A percentile compares a stretch with the other conserved stretches of the same genome.
Evolutionary conservation across 2,329 filamentous ascomycete genomes (phyloP).

Genomic region (Apiospora phragmitis): DNA sequence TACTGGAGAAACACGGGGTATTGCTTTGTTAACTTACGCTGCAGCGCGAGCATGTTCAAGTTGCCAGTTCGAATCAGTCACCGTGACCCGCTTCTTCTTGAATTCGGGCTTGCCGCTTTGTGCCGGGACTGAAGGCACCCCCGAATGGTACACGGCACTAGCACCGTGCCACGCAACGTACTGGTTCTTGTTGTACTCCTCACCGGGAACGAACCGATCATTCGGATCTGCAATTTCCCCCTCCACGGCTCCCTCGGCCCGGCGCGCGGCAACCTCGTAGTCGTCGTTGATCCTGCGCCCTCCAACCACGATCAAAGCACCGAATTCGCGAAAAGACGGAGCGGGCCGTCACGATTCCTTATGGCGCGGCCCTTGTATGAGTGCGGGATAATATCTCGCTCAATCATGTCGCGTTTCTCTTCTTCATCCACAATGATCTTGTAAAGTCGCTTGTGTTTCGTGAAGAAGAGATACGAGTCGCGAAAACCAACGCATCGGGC

Average conservation of each 20-base stretch:
- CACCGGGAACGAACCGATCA: slow-evolving; percentile 73
- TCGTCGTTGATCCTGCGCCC: slow-evolving; percentile 86
- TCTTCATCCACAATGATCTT: slow-evolving; percentile 98
- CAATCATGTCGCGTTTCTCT: slow-evolving; percentile 96
- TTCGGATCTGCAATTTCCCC: slow-evolving; percentile 90
- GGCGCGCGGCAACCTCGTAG: slow-evolving; percentile 77
- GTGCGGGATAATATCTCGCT: slow-evolving; percentile 92
- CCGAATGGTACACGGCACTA: slow-evolving; percentile 91
- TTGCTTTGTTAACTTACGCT: slow-evolving; percentile 60
- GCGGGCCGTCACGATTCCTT: slow-evolving; percentile 88
- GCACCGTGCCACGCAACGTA: slow-evolving; percentile 99
- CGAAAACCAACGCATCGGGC: slow-evolving; percentile 95
- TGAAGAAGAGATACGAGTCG: slow-evolving; percentile 98
- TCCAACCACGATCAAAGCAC: slow-evolving; percentile 89
- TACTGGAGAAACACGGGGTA: neutral
- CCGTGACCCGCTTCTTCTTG: slow-evolving; percentile 82
- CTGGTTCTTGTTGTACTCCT: slow-evolving; percentile 97
- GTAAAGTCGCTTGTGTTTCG: slow-evolving; percentile 92
- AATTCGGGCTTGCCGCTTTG: slow-evolving; percentile 74
- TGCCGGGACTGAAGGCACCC: slow-evolving; percentile 72
- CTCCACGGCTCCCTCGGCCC: slow-evolving; percentile 76
- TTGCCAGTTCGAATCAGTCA: slow-evolving; percentile 96
- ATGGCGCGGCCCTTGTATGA: slow-evolving; percentile 98
- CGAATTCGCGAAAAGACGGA: slow-evolving; percentile 98
- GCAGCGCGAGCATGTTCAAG: slow-evolving; percentile 90